Evolutionary conservation across 768 basidiomycete genomes (phyloP).

Genomic region (Crassisporium funariophilum): DNA sequence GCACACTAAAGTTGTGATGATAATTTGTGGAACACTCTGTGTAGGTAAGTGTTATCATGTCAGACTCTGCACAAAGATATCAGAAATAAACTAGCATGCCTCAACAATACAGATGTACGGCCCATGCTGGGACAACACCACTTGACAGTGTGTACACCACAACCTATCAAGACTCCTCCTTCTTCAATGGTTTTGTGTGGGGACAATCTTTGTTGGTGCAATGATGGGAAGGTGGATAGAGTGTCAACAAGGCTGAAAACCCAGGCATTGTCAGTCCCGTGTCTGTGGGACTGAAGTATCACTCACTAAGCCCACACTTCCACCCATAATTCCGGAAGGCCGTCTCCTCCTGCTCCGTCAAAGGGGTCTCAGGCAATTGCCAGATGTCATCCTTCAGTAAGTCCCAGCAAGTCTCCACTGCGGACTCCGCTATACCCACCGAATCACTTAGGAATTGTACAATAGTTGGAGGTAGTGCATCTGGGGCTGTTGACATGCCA

Average conservation of each 20-base stretch:
- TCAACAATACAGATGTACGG: neutral
- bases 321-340: neutral
- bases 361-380: neutral
- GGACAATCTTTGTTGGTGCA: neutral
- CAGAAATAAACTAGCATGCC: neutral
- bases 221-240: neutral
- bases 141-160: neutral
- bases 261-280: neutral
- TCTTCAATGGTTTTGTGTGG: neutral
- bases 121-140: neutral
- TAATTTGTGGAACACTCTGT: slow-evolving; percentile 22
- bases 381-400: neutral
- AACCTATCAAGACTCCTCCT: neutral
- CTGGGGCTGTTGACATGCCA: no score
- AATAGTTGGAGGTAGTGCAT: no score
- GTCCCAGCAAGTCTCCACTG: no score
- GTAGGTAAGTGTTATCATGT: neutral
- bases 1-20: slow-evolving; percentile 24
- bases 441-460: no score
- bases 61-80: neutral
- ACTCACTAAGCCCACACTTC: neutral
- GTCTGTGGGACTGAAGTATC: neutral
- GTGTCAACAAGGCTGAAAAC: neutral
- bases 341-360: neutral
- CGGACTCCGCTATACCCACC: no score